These are phyloP conservation scores for Inosperma sp. DNA, from an alignment of 768 basidiomycete species.

Conservation along the genomic window DNA sequence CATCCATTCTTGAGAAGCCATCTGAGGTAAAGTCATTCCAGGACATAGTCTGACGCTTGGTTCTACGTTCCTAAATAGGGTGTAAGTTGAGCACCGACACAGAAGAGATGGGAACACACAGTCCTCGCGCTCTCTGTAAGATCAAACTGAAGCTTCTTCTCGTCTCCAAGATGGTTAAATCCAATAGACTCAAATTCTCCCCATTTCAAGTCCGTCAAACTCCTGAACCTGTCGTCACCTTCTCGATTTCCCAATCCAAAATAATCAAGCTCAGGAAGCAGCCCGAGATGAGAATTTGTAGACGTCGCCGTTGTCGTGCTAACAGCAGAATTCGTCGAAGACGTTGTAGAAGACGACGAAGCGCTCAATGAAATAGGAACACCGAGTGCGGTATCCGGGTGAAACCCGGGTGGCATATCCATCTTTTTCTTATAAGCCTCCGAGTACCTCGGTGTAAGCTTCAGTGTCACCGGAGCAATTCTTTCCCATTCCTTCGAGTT, in stretches of 20 bases:
- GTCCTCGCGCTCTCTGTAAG: slow-evolving; percentile 81
- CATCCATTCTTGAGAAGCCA: slow-evolving; percentile 79
- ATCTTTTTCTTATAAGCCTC: slow-evolving; percentile 75
- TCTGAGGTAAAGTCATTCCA: slow-evolving; percentile 87
- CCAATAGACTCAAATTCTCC: slow-evolving; percentile 86
- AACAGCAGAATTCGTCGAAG: slow-evolving; percentile 30
- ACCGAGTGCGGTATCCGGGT: slow-evolving; percentile 46
- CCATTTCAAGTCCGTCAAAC: slow-evolving; percentile 85
- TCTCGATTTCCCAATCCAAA: slow-evolving; percentile 37
- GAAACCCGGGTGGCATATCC: slow-evolving; percentile 56
- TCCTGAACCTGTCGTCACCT: slow-evolving; percentile 70
- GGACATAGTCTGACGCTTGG: slow-evolving; percentile 78
- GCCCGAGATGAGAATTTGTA: slow-evolving; percentile 10
- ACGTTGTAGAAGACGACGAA: slow-evolving; percentile 41
- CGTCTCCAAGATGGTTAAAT: slow-evolving; percentile 54
- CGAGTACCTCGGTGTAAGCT: slow-evolving; percentile 62
- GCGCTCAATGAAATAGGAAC: slow-evolving; percentile 26
- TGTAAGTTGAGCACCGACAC: slow-evolving; percentile 5
- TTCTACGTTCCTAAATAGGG: slow-evolving; percentile 47
- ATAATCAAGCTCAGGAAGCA: slow-evolving; percentile 32
- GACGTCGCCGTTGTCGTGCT: slow-evolving; percentile 27
- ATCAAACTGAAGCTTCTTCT: slow-evolving; percentile 87
- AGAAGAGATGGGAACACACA: slow-evolving; percentile 24
- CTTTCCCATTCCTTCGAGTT: slow-evolving; percentile 74
- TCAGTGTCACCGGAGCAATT: slow-evolving; percentile 59